phyloP scores from a whole-genome alignment of 305 asterid species.

The Nicotiana rustica region DNA sequence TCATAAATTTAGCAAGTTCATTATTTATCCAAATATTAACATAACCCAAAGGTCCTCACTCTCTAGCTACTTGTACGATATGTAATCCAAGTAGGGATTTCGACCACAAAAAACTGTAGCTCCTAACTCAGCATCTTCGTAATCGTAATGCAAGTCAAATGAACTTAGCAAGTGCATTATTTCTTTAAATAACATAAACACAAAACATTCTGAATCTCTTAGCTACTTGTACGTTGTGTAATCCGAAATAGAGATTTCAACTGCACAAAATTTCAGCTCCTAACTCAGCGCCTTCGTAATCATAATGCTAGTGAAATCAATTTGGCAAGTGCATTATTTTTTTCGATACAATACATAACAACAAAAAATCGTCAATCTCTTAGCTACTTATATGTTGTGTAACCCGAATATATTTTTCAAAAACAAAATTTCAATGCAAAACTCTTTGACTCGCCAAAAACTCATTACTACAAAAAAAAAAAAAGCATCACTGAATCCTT shows the following conservation, averaged over 20 bases:
- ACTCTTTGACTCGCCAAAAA: background rate
- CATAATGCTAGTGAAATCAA: background rate
- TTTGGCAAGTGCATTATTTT: background rate
- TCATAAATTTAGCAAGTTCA: slow-evolving; percentile 19
- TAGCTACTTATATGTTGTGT: background rate
- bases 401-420: background rate
- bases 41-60: background rate
- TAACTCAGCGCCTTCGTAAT: background rate
- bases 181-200: no score
- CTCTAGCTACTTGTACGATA: slow-evolving; percentile 9
- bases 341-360: background rate
- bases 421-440: background rate
- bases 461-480: background rate
- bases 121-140: background rate
- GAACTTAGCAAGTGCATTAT: background rate
- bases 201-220: background rate
- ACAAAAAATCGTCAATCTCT: background rate
- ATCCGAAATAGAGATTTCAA: background rate
- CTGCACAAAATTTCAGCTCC: background rate
- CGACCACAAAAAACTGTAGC: background rate
- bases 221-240: background rate
- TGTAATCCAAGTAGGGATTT: background rate
- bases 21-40: background rate
- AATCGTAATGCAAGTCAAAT: background rate
- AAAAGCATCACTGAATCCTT: background rate